These are phyloP conservation scores for Mycena maculata DNA, from an alignment of 768 basidiomycete genomes.

Conservation along the genomic window DNA sequence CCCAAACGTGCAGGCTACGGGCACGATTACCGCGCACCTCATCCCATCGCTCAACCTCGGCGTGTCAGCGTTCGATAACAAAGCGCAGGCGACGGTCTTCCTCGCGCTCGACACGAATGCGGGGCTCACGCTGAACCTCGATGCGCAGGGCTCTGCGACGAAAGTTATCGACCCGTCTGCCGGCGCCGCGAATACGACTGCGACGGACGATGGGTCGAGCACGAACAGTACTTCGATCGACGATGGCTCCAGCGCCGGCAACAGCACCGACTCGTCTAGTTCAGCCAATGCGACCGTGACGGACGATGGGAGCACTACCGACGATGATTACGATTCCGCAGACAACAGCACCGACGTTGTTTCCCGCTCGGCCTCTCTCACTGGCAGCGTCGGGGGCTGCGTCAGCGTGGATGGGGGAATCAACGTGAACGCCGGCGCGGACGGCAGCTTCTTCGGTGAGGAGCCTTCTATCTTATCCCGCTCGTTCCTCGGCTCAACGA, in stretches of 20 bases:
- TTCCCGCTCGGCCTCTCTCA: not conserved
- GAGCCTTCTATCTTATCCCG: not conserved
- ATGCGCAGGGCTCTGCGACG: constrained; percentile 9
- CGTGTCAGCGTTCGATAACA: constrained; percentile 36
- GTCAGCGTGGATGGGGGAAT: constrained; percentile 30
- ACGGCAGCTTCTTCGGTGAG: constrained; percentile 35
- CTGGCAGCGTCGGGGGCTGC: constrained; percentile 32
- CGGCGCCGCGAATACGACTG: not conserved
- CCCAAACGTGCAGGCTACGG: constrained; percentile 41
- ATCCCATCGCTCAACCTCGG: constrained; percentile 46
- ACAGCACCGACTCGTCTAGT: not conserved
- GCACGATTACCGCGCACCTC: constrained; percentile 45
- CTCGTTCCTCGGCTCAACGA: not conserved
- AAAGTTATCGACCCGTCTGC: not conserved
- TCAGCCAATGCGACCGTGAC: not conserved
- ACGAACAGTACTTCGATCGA: not conserved
- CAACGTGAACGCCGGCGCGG: constrained; percentile 33
- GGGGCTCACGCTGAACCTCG: constrained; percentile 36
- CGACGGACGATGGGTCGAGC: not conserved
- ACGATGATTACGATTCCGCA: not conserved
- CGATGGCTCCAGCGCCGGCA: not conserved
- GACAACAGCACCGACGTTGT: not conserved
- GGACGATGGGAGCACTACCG: not conserved
- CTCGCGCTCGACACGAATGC: constrained; percentile 43
- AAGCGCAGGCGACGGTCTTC: constrained; percentile 30